Evolutionary conservation across 345 rosid species (phyloP).

Genomic region (Atalantia buxifolia): DNA sequence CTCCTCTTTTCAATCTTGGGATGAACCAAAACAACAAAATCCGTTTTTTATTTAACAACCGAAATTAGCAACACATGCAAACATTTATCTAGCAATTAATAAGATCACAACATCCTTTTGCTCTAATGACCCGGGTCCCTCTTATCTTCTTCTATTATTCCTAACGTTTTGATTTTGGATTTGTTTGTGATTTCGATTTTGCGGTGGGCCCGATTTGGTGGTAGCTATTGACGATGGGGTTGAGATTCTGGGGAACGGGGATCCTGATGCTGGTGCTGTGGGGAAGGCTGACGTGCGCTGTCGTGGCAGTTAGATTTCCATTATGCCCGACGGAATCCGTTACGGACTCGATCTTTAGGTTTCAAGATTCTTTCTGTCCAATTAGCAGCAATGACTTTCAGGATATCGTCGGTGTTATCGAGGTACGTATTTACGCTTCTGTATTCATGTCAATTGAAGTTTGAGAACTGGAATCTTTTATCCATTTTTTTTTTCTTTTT

Average conservation of each 20-base stretch:
- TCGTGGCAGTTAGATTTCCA: slow-evolving; percentile 32
- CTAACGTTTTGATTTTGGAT: neutral
- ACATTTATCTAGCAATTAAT: neutral
- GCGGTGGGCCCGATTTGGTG: neutral
- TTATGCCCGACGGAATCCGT: slow-evolving; percentile 41
- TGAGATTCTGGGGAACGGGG: slow-evolving; percentile 33
- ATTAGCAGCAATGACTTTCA: slow-evolving; percentile 26
- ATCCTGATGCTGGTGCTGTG: slow-evolving; percentile 34
- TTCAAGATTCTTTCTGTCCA: slow-evolving; percentile 43
- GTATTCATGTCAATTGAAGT: neutral
- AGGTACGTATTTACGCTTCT: slow-evolving; percentile 38
- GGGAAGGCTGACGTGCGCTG: slow-evolving; percentile 28
- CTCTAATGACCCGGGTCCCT: slow-evolving; percentile 16
- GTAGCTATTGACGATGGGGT: slow-evolving; percentile 21
- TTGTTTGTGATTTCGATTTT: neutral
- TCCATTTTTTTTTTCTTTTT: neutral
- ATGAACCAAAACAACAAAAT: neutral
- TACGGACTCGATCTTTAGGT: slow-evolving; percentile 48
- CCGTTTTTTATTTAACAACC: neutral
- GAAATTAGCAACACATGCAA: neutral
- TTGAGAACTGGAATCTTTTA: neutral
- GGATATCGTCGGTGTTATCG: slow-evolving; percentile 44
- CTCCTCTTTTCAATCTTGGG: neutral
- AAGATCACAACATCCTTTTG: neutral
- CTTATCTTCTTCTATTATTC: neutral